These are phyloP conservation scores for Angomonas deanei DNA, from an alignment of 208 protist species.

Conservation along the genomic window DNA sequence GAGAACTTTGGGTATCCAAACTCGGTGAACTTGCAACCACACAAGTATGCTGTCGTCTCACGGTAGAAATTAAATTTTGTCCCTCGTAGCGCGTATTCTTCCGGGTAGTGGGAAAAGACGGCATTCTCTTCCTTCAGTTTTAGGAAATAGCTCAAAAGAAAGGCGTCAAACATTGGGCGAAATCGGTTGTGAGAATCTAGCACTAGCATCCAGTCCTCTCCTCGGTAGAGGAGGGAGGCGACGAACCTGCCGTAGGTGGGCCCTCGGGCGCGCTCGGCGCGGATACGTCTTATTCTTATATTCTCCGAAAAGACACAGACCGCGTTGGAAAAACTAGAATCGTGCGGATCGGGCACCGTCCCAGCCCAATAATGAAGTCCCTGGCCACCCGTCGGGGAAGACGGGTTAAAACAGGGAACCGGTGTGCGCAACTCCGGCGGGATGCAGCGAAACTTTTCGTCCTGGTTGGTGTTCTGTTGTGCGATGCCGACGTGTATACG, in stretches of 20 bases:
- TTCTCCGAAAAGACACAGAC: conserved; percentile 61
- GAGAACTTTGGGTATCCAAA: conserved; percentile 31
- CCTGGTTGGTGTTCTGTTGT: conserved; percentile 45
- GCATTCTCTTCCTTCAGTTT: conserved; percentile 34
- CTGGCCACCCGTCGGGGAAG: not conserved
- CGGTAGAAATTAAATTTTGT: conserved; percentile 7
- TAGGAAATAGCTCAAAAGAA: conserved; percentile 26
- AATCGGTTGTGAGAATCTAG: conserved; percentile 87
- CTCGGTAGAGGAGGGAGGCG: conserved; percentile 79
- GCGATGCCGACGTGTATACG: conserved; percentile 77
- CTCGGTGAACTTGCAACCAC: conserved; percentile 38
- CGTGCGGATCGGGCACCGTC: not conserved
- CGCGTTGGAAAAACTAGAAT: conserved; percentile 1
- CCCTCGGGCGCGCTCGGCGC: conserved; percentile 41
- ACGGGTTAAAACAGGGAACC: not conserved
- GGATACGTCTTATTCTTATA: conserved; percentile 49
- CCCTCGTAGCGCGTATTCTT: conserved; percentile 13
- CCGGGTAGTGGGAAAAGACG: conserved; percentile 79
- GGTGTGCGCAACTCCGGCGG: not conserved
- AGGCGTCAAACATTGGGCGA: conserved; percentile 60
- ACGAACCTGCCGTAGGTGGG: conserved; percentile 81
- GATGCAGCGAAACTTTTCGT: conserved; percentile 6
- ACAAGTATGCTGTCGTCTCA: conserved; percentile 52
- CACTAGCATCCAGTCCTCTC: conserved; percentile 57
- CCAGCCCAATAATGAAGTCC: not conserved